Conservation (phyloP, 345 rosid genomes). For the Clarkia xantiana region DNA sequence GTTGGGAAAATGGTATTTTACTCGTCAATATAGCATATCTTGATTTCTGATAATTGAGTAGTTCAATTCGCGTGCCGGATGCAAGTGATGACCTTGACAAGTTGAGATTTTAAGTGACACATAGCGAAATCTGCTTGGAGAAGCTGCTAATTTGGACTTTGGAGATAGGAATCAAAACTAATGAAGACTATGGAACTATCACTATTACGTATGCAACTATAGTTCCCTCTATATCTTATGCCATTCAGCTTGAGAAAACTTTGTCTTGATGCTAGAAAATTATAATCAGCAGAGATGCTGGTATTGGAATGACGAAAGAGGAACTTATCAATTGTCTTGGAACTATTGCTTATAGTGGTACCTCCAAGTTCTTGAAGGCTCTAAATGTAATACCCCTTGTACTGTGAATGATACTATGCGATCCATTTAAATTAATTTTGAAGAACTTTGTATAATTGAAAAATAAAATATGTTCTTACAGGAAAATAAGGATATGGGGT, state of each 20-base stretch:
- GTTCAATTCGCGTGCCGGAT: constrained; percentile 51
- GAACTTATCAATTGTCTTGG: constrained; percentile 96
- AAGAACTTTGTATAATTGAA: background rate
- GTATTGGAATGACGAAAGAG: constrained; percentile 93
- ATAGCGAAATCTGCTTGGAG: constrained; percentile 77
- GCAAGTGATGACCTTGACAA: constrained; percentile 99
- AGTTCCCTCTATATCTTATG: background rate
- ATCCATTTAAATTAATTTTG: background rate
- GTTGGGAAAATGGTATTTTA: too few species aligned
- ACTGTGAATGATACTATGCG: background rate
- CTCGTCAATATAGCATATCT: too few species aligned
- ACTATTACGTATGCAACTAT: constrained; percentile 44
- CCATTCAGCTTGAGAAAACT: background rate
- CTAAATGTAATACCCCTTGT: constrained; percentile 40
- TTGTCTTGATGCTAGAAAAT: background rate
- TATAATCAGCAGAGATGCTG: constrained; percentile 56
- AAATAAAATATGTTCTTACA: constrained; percentile 9
- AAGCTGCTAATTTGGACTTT: constrained; percentile 75
- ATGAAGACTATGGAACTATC: constrained; percentile 76
- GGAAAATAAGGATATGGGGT: constrained; percentile 85
- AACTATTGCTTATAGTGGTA: constrained; percentile 99
- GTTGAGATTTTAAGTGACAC: constrained; percentile 86
- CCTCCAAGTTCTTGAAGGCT: too few species aligned
- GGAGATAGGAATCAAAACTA: constrained; percentile 79
- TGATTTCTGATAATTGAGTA: too few species aligned